A percentile compares a stretch with the other conserved stretches of the same genome.
Evolutionary conservation across 2,329 filamentous ascomycete species (phyloP).

Genomic region (Hypoxylon rubiginosum): DNA sequence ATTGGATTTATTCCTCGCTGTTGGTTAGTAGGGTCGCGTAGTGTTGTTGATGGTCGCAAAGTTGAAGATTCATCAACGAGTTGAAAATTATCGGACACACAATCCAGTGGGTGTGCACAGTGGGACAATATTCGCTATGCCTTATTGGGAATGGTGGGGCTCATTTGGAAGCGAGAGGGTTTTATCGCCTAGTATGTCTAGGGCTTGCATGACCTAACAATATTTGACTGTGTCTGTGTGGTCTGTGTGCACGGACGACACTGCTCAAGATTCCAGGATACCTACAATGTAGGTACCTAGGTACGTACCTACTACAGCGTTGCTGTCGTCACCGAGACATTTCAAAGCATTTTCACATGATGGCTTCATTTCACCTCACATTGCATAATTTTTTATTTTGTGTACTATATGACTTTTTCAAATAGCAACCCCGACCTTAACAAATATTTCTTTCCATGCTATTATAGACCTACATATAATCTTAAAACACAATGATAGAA

Average conservation of each 20-base stretch:
- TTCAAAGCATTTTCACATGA: background rate
- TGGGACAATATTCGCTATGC: constrained; percentile 41
- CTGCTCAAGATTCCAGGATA: no score
- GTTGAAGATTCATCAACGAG: constrained; percentile 40
- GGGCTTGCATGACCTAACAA: constrained; percentile 50
- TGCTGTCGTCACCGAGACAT: background rate
- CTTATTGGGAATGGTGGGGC: constrained; percentile 44
- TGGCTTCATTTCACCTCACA: background rate
- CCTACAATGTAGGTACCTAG: no score
- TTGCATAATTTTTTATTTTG: background rate
- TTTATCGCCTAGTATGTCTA: constrained; percentile 48
- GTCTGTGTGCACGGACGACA: no score
- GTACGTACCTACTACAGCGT: no score
- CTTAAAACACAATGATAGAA: no score
- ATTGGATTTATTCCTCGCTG: constrained; percentile 48
- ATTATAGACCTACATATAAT: no score
- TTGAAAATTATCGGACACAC: constrained; percentile 52
- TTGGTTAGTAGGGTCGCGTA: constrained; percentile 49
- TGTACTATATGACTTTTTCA: no score
- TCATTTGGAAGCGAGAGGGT: constrained; percentile 45
- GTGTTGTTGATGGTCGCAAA: constrained; percentile 49
- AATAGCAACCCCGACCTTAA: background rate
- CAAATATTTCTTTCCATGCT: background rate
- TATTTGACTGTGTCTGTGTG: background rate
- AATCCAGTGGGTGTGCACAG: constrained; percentile 47